Evolutionary conservation across 2,329 filamentous ascomycete genomes (phyloP), one percentile per base, ranked within the genome.

Genomic region (Colletotrichum acutatum): DNA sequence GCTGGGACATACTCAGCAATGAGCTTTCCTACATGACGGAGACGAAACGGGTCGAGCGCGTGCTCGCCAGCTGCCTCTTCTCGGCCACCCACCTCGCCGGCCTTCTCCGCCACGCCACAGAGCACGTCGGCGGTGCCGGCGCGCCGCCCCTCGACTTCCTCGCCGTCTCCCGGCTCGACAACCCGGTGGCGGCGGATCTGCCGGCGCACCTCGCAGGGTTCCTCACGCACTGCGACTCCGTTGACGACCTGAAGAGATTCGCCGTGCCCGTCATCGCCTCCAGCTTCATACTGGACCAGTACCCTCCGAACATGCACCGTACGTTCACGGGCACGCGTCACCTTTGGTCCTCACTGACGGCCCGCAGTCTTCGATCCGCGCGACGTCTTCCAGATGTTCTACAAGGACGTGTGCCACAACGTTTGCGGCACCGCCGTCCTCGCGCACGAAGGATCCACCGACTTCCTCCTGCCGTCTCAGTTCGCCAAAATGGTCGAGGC

Each of bases 361-460:
- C 5, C 24, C 19, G 3, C n/a, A 72, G 64, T 63, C 26, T 72
- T 72, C 12, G 26, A 72, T 65, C 65, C 26, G 6, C 19, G 9
- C 1, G 26, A 72, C 5, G 37, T 72, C 42, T 72, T 72, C 22
- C 5, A 65, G 9, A 26, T 62, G 22, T 67, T 72, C 28, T 72
- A 72, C n/a, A 57, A 57, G 5, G 28, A 64, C 11, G 19, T 62
- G 12, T 62, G 28, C 52, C 8, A 63, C 14, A 68, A 61, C 8
- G 22, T 68, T 9, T 68, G 11, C 8, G 8, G 57, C 19, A 28
- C 30, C 14, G 16, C 32, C 5, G 30, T 56, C 12, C 22, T 68
- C 1, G 16, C 14, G 5, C 5, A 68, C 1, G 1, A 68, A n/a
- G 24, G 56, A 2, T 68, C 46, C 8, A 68, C 22, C 14, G n/a